These are phyloP conservation scores for bread wheat (Triticum aestivum) DNA, from an alignment of 176 grass and related monocot species.

Conservation along the genomic window DNA sequence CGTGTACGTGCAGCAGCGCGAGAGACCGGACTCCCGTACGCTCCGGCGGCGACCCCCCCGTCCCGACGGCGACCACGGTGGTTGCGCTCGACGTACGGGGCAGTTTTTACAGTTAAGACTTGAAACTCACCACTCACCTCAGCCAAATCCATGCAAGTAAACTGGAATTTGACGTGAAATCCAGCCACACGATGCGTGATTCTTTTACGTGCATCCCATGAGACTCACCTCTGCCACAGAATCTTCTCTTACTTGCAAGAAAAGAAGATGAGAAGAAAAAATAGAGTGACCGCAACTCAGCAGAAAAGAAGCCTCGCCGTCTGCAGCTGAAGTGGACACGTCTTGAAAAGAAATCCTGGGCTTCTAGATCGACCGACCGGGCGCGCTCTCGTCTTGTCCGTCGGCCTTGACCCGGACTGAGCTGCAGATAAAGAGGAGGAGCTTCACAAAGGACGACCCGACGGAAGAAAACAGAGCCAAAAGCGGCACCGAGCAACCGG, in stretches of 20 bases:
- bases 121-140: background rate
- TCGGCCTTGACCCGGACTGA: background rate
- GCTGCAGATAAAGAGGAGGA: no score
- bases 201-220: background rate
- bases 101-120: background rate
- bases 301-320: background rate
- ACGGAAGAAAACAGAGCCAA: background rate
- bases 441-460: background rate
- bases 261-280: background rate
- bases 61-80: background rate
- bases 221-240: background rate
- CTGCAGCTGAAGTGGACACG: background rate
- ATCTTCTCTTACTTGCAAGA: background rate
- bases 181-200: background rate
- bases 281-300: background rate
- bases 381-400: background rate
- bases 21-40: background rate
- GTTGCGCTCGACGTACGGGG: background rate
- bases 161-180: background rate
- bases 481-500: background rate
- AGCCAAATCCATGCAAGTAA: background rate
- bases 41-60: background rate
- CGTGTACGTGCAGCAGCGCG: background rate
- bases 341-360: background rate
- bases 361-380: conserved; percentile 6